Conservation (phyloP, 192 early-diverging fungal genomes). For the Coemansia sp. region DNA sequence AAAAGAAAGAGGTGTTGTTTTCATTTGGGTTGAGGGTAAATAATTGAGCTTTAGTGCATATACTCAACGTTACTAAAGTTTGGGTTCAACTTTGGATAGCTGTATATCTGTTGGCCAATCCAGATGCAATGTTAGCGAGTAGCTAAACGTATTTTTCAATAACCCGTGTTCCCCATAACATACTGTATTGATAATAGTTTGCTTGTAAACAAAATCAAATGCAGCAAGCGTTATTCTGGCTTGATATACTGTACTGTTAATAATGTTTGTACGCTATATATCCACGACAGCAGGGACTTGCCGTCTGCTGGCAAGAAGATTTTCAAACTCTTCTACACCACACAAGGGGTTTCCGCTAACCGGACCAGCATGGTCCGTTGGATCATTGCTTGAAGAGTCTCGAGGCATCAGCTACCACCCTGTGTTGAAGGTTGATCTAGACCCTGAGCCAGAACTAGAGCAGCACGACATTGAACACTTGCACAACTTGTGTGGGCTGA, state of each 20-base stretch:
- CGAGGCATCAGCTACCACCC: neutral
- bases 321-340: neutral
- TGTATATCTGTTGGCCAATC: too few species aligned
- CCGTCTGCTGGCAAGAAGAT: neutral
- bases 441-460: constrained; percentile 12
- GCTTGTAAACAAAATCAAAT: neutral
- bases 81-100: too few species aligned
- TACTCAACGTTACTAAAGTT: too few species aligned
- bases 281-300: neutral
- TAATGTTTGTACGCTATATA: neutral
- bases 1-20: neutral
- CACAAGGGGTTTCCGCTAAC: constrained; percentile 14
- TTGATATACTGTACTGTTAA: neutral
- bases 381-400: constrained; percentile 17
- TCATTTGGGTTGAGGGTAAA: too few species aligned
- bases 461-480: constrained; percentile 17
- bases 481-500: constrained; percentile 29
- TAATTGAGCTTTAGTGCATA: too few species aligned
- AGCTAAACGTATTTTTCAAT: too few species aligned
- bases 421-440: neutral
- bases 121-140: too few species aligned
- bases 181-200: neutral
- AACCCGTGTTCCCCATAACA: neutral
- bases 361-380: constrained; percentile 26
- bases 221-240: too few species aligned